phyloP scores from a whole-genome alignment of 2,329 filamentous ascomycete genomes.

The Colletotrichum sansevieriae region DNA sequence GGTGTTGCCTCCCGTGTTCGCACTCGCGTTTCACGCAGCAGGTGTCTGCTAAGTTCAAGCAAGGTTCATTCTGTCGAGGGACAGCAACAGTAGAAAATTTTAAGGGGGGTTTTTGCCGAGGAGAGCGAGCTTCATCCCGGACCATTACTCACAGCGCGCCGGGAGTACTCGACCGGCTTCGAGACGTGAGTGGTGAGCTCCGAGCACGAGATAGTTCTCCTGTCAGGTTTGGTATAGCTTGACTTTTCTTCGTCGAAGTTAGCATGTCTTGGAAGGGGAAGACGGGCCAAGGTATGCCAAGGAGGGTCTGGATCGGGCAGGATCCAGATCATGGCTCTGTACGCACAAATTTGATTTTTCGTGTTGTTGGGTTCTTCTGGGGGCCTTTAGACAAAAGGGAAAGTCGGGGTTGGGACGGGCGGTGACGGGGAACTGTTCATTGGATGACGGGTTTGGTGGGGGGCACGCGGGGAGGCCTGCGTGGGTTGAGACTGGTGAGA shows the following conservation, averaged over 20 bases:
- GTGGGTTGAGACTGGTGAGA: slow-evolving; percentile 25
- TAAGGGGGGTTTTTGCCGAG: slow-evolving; percentile 8
- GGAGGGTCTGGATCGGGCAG: too few species aligned
- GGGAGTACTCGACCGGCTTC: slow-evolving; percentile 2
- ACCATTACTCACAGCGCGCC: slow-evolving; percentile 20
- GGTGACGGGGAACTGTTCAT: slow-evolving; percentile 15
- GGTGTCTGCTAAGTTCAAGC: too few species aligned
- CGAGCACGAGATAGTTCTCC: not conserved
- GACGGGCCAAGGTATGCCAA: too few species aligned
- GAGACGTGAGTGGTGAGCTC: slow-evolving; percentile 34
- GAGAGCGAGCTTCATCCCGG: slow-evolving; percentile 17
- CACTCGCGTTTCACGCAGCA: too few species aligned
- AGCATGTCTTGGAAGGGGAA: too few species aligned
- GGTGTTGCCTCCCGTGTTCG: too few species aligned
- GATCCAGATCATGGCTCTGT: too few species aligned
- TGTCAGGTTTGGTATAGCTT: slow-evolving; percentile 1
- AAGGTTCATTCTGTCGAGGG: not conserved
- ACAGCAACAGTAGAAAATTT: too few species aligned
- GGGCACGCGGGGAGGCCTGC: slow-evolving; percentile 22
- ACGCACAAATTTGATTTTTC: not conserved
- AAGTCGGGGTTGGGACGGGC: slow-evolving; percentile 8
- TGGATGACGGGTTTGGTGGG: slow-evolving; percentile 22
- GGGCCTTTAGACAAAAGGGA: not conserved
- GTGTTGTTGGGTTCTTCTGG: slow-evolving; percentile 1
- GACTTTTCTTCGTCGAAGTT: too few species aligned